A percentile compares a stretch with the other conserved stretches of the same genome.
Evolutionary conservation across 257 asterid genomes (phyloP).

Genomic region (Fraxinus anomala): DNA sequence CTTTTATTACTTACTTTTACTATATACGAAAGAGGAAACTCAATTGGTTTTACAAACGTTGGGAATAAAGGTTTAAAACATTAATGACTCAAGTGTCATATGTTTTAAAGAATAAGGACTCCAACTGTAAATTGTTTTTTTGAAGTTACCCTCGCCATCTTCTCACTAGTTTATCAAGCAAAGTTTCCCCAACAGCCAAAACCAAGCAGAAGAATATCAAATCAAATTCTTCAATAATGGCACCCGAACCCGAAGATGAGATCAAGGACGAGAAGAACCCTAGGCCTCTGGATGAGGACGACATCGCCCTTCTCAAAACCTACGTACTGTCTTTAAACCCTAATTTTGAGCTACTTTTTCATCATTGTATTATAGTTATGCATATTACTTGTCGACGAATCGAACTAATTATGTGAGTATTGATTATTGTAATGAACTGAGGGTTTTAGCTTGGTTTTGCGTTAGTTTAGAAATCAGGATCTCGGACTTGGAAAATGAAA

Average conservation of each 20-base stretch:
- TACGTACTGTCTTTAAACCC: slow-evolving; percentile 46
- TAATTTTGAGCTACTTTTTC: slow-evolving; percentile 8
- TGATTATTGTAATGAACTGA: not conserved
- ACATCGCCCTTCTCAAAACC: slow-evolving; percentile 91
- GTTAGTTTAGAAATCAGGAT: slow-evolving; percentile 15
- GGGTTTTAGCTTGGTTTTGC: slow-evolving; percentile 16
- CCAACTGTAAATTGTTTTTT: too few relatives aligned
- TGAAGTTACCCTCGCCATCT: too few relatives aligned
- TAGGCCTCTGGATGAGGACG: slow-evolving; percentile 85
- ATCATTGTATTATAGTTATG: not conserved
- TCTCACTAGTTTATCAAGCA: too few relatives aligned
- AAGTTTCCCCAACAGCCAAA: too few relatives aligned
- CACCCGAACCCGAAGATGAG: slow-evolving; percentile 70
- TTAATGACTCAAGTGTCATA: too few relatives aligned
- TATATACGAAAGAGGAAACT: too few relatives aligned
- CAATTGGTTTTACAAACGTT: too few relatives aligned
- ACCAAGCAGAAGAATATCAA: not conserved
- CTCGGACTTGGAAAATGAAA: slow-evolving; percentile 6
- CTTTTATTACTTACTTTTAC: too few relatives aligned
- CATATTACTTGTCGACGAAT: not conserved
- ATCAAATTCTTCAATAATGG: slow-evolving; percentile 27
- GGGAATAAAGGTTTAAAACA: too few relatives aligned
- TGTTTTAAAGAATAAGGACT: too few relatives aligned
- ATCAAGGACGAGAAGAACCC: slow-evolving; percentile 96
- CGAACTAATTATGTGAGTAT: not conserved